Base-by-base conservation (phyloP, 2,329 filamentous ascomycete genomes). In the Aspergillus caelatus region DNA sequence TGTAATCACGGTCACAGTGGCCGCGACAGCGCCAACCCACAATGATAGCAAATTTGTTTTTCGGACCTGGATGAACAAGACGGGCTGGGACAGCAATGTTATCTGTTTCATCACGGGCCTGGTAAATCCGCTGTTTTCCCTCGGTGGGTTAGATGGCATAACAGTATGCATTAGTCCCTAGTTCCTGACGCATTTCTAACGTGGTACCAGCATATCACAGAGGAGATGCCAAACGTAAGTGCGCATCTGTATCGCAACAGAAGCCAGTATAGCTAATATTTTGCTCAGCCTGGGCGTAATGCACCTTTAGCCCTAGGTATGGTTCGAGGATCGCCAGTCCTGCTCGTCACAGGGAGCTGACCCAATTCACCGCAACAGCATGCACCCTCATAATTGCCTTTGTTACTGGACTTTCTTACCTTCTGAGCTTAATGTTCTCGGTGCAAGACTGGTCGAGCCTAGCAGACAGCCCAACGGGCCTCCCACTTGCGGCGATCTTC, bases 401-500 rank as follows among this genome's bases (percentile, higher is more conserved):
- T 59, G 69, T 78, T 54, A 86, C 83, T 0, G 81, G 81, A 4
- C 68, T 85, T 14, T 75, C 78, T n/a, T 85, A 84, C 67, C 75
- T 84, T 2, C 77, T 86, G 32, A 76, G 78, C 9, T 80, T 86
- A 57, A 85, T 86, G 78, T 86, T 84, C 68, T 82, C 79, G 1
- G 80, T 85, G 54, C 81, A 82, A 53, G 79, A 84, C 67, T 83
- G 83, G 57, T 70, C 76, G 46, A 77, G 75, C 1, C 75, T 86
- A 0, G 75, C 80, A 16, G 64, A 69, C 52, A 72, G 72, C 2
- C 66, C 63, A 5, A 77, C 74, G 3, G 74, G 83, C 1, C 88
- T 88, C 61, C 89, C 89, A 0, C 84, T 91, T n/a, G 86, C 88
- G 9, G 86, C 88, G 56, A 86, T 92, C 58, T 92, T 90, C 73